phyloP scores from a whole-genome alignment of 352 stramenopile genomes.

The Phytopythium kandeliae region DNA sequence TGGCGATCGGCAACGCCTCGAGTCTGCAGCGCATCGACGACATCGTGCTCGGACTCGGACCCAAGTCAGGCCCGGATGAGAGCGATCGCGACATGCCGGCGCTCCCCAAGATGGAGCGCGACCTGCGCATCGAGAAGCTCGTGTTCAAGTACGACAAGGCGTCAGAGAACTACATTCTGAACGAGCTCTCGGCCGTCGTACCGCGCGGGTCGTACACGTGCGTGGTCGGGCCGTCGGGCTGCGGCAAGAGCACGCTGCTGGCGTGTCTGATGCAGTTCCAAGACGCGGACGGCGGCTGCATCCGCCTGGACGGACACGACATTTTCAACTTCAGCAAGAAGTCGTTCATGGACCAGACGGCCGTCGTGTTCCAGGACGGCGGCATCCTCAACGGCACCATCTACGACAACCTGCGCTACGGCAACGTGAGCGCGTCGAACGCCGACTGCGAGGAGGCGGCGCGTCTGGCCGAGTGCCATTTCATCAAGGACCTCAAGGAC shows the following conservation, averaged over 20 bases:
- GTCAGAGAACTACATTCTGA: conserved; percentile 78
- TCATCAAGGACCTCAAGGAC: conserved; percentile 78
- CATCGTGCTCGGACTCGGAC: conserved; percentile 64
- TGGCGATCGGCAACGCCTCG: conserved; percentile 82
- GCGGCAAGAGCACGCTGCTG: conserved; percentile 85
- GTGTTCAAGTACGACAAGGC: conserved; percentile 87
- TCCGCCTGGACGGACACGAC: conserved; percentile 74
- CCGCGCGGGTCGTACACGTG: conserved; percentile 81
- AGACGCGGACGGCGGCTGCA: conserved; percentile 72
- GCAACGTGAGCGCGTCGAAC: conserved; percentile 62
- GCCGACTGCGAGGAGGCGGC: conserved; percentile 79
- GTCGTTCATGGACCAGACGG: conserved; percentile 85
- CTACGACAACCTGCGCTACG: conserved; percentile 86
- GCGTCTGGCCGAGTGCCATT: conserved; percentile 75
- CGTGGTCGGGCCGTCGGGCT: conserved; percentile 79
- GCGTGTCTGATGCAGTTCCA: conserved; percentile 88
- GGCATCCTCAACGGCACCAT: conserved; percentile 86
- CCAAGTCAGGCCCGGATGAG: conserved; percentile 24
- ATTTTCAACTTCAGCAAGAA: conserved; percentile 86
- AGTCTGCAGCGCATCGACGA: conserved; percentile 85
- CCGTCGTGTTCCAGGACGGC: conserved; percentile 84
- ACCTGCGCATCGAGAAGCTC: conserved; percentile 75
- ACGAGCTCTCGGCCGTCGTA: conserved; percentile 62
- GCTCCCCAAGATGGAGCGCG: conserved; percentile 78
- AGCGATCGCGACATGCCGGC: conserved; percentile 62